These are phyloP conservation scores for Pseudogymnoascus sp. DNA, from an alignment of 2,329 filamentous ascomycete species.

Conservation along the genomic window DNA sequence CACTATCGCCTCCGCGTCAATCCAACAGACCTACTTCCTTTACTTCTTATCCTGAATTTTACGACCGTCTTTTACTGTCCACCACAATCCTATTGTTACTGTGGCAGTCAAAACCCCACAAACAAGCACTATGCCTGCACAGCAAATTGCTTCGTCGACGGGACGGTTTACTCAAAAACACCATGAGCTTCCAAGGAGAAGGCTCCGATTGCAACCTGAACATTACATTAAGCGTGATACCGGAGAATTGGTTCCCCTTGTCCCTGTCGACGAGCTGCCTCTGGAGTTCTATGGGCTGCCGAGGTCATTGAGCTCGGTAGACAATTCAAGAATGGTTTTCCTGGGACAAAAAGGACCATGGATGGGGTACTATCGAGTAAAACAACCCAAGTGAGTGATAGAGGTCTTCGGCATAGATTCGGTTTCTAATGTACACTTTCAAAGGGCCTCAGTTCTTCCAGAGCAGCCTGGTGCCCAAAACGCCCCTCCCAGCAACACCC, in stretches of 20 bases:
- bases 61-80: background rate
- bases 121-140: background rate
- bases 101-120: background rate
- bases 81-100: background rate
- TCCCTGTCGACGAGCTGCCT: slow-evolving; percentile 45
- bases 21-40: background rate
- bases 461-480: background rate
- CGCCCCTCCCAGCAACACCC: background rate
- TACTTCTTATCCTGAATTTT: background rate
- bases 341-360: slow-evolving; percentile 28
- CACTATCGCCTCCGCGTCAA: background rate
- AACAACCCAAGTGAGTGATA: background rate
- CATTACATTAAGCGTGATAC: slow-evolving; percentile 39
- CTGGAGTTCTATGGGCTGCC: slow-evolving; percentile 31
- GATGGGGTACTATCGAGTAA: slow-evolving; percentile 26
- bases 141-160: background rate
- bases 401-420: background rate
- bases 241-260: slow-evolving; percentile 41
- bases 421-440: background rate
- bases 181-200: background rate
- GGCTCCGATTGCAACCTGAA: slow-evolving; percentile 11
- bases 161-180: background rate
- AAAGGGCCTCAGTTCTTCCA: background rate
- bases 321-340: slow-evolving; percentile 27
- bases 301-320: slow-evolving; percentile 32